Evolutionary conservation across 2,329 filamentous ascomycete genomes (phyloP).

Genomic region (Xylaria sp.): DNA sequence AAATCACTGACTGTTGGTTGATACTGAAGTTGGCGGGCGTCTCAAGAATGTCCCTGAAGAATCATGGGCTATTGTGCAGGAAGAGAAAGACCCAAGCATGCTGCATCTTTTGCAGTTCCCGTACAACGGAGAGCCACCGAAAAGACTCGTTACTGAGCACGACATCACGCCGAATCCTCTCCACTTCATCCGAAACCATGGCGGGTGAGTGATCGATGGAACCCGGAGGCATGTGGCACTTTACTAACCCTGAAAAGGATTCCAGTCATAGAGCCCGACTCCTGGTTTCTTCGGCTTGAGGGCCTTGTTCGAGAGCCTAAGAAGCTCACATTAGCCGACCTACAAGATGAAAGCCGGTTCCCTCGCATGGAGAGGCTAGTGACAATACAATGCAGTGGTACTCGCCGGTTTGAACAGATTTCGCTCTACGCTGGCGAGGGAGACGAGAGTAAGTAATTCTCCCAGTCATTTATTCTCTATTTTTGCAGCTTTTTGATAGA

Average conservation of each 20-base stretch:
- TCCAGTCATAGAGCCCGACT: slow-evolving; percentile 68
- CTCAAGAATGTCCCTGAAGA: slow-evolving; percentile 63
- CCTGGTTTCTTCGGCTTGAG: slow-evolving; percentile 65
- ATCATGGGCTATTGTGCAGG: slow-evolving; percentile 64
- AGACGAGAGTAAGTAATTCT: slow-evolving; percentile 57
- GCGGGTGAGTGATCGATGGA: slow-evolving; percentile 55
- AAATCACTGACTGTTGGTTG: neutral
- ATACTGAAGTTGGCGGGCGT: slow-evolving; percentile 52
- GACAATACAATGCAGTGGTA: slow-evolving; percentile 75
- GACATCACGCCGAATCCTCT: slow-evolving; percentile 66
- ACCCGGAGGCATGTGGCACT: neutral
- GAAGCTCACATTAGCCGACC: slow-evolving; percentile 65
- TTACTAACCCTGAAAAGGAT: slow-evolving; percentile 52
- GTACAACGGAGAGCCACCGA: slow-evolving; percentile 71
- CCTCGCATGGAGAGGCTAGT: slow-evolving; percentile 67
- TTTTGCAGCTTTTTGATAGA: neutral
- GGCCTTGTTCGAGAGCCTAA: slow-evolving; percentile 70
- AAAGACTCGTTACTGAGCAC: slow-evolving; percentile 65
- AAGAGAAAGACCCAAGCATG: slow-evolving; percentile 70
- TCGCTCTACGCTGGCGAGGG: slow-evolving; percentile 72
- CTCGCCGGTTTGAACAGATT: slow-evolving; percentile 75
- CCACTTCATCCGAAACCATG: slow-evolving; percentile 77
- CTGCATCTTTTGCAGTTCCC: slow-evolving; percentile 71
- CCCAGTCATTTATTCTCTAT: neutral
- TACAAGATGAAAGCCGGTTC: slow-evolving; percentile 69